Evolutionary conservation across 1,139 yeast species (phyloP).

Genomic region (Suhomyces choctaworum): DNA sequence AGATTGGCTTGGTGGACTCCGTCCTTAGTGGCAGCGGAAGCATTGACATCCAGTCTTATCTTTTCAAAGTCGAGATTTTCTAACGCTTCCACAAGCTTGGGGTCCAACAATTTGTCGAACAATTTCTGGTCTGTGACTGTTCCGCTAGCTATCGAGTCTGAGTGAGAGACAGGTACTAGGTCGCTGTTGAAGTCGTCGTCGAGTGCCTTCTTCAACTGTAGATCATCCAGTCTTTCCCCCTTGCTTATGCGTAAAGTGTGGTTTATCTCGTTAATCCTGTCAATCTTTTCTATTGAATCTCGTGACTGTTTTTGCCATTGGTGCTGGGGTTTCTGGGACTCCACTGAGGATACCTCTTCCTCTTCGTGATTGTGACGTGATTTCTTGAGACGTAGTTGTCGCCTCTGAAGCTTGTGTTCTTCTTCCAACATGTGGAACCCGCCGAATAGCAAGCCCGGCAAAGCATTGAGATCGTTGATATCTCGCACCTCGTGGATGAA

Average conservation of each 20-base stretch:
- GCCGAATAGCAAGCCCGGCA: constrained; percentile 42
- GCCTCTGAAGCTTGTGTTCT: constrained; percentile 34
- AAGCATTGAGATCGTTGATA: constrained; percentile 42
- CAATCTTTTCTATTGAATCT: constrained; percentile 19
- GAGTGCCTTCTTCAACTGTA: constrained; percentile 10
- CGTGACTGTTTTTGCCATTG: constrained; percentile 3
- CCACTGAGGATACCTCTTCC: background rate
- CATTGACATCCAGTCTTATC: constrained; percentile 25
- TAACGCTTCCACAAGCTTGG: constrained; percentile 32
- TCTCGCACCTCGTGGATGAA: constrained; percentile 43
- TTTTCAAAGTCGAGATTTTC: constrained; percentile 31
- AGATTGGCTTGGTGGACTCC: constrained; percentile 22
- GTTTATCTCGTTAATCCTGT: constrained; percentile 54
- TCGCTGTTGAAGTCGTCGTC: constrained; percentile 12
- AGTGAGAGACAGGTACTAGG: constrained; percentile 3
- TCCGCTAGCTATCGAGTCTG: background rate
- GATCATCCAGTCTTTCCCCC: constrained; percentile 9
- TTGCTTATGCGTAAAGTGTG: constrained; percentile 9
- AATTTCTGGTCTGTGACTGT: constrained; percentile 14
- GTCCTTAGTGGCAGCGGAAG: constrained; percentile 15
- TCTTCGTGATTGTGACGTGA: constrained; percentile 1
- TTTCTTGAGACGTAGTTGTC: constrained; percentile 26
- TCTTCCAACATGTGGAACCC: constrained; percentile 44
- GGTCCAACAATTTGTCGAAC: constrained; percentile 31
- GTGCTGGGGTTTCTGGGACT: background rate